Percentiles rank a stretch among this genome's conserved stretches.
Evolutionary conservation across 2,329 filamentous ascomycete genomes (phyloP).

Genomic region (Clonostachys sp.): DNA sequence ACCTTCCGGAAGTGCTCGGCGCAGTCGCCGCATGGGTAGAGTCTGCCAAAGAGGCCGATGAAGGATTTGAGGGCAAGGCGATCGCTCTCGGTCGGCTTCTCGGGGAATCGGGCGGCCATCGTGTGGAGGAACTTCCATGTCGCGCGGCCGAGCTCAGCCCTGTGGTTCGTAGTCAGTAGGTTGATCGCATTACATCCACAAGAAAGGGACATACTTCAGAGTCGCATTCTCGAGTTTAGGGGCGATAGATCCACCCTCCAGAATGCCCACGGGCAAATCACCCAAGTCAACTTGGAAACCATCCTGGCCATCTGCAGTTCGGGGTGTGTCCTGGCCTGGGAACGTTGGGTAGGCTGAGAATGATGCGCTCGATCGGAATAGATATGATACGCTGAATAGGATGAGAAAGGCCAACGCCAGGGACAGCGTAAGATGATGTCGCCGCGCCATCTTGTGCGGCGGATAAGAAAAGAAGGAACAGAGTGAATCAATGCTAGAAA

Average conservation of each 20-base stretch:
- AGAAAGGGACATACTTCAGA: slow-evolving; percentile 50
- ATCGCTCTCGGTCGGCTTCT: slow-evolving; percentile 58
- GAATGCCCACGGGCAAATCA: slow-evolving; percentile 38
- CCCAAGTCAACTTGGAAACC: slow-evolving; percentile 31
- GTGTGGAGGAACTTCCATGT: slow-evolving; percentile 69
- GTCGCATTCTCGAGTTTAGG: slow-evolving; percentile 81
- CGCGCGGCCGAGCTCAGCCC: slow-evolving; percentile 61
- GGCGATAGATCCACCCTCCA: slow-evolving; percentile 69
- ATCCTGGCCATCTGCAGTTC: slow-evolving; percentile 10
- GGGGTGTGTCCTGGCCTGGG: neutral
- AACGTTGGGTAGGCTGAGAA: slow-evolving; percentile 10
- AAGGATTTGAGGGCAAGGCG: slow-evolving; percentile 59
- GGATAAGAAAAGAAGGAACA: neutral
- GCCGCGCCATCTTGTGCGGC: slow-evolving; percentile 39
- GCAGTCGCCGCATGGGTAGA: slow-evolving; percentile 69
- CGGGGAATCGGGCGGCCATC: slow-evolving; percentile 66
- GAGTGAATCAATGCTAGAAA: too few species aligned
- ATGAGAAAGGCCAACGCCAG: slow-evolving; percentile 49
- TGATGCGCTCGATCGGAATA: slow-evolving; percentile 41
- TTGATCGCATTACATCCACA: neutral
- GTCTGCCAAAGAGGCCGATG: slow-evolving; percentile 61
- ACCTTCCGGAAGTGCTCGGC: slow-evolving; percentile 62
- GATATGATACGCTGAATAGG: slow-evolving; percentile 54
- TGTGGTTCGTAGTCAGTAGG: slow-evolving; percentile 14
- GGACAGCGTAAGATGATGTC: slow-evolving; percentile 46